Base-by-base conservation (phyloP, 768 basidiomycete genomes). In the Xanthoconium stramineum region DNA sequence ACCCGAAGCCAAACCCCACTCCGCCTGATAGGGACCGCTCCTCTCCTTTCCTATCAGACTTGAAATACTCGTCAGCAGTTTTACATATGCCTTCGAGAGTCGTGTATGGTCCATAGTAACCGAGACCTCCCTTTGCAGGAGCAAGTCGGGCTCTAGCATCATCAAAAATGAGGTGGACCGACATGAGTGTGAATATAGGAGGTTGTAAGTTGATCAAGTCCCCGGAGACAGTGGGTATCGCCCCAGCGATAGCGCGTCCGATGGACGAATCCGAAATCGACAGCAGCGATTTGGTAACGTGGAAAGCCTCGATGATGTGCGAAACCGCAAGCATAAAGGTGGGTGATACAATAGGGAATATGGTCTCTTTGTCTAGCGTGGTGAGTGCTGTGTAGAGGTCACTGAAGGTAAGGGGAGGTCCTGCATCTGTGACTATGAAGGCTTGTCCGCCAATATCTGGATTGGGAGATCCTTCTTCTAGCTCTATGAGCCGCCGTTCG, bases 391-490 rank as follows among this genome's bases (percentile, higher is more conserved):
- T 73, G 65, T 88, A 83, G 30, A 82, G 72, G 60, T 91, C 89
- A 17, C 86, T 82, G 54, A 77, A 85, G 6, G 85, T 84, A 3
- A 78, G 69, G 15, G 84, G 78, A 0, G 82, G 81, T 9, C 86
- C 86, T 1, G 86, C 79, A 65, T 91, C 88, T 2, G 83, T 77
- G 51, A 91, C 68, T 32, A 72, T 74, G 71, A 89, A 91, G 2
- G 83, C 80, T 61, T 88, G 82, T 2, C 89, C 89, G 13, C 89
- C 86, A 48, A 91, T 82, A 66, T 90, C 86, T 2, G 86, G 84
- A 59, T 78, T 69, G 42, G 60, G 42, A 32, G 65, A 64, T 49
- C 75, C 78, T 53, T 73, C 74, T 53, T 66, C 64, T 42, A 72
- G 59, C 51, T 88, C 88, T 50, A 87, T 72, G 35, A 91, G 81